Base-by-base conservation (phyloP, 495 filamentous ascomycete genomes). In the Penicillium herquei region DNA sequence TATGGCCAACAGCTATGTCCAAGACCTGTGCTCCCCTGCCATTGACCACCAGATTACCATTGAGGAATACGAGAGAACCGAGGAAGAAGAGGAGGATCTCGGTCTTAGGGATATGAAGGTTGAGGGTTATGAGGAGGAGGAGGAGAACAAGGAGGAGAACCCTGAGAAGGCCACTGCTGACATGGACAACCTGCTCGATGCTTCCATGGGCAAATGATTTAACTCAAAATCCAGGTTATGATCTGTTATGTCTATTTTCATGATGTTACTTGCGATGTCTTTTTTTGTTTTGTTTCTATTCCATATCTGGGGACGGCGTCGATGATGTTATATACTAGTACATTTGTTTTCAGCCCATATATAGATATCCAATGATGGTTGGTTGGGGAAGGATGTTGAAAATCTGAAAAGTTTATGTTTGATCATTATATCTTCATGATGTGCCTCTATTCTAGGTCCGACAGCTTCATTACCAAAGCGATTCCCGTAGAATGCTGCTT, bases 21-120 rank as follows among this genome's bases (percentile, higher is more conserved):
- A 98, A 74, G 94, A 91, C 68, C 74, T 93, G 39, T 84, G 82
- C 49, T 77, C 85, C 16, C 80, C 84, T 34, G 84, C 87, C 51
- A 80, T 82, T 12, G 94, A 98, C 63, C 83, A 84, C 10, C 87
- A 96, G 76, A 83, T 98, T 62, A 83, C 76, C 16, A 80, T 82
- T 3, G 91, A 91, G 69, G 92, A 96, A 35, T 97, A 98, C 66
- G 84, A 87, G 44, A 81, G 94, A 56, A 95, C 92, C 1, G 84
- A 85, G 0, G 87, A 96, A 70, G 95, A 98, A 68, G 87, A 94
- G 68, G 95, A 98, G 59, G 87, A 96, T 34, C 75, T 98, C 17
- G 94, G 94, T 0, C 73, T 98, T 59, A 82, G 70, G 39, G 93
- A 98, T 64, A 98, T 98, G 85, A 95, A 92, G 78, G 87, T 86